phyloP scores from a whole-genome alignment of 768 basidiomycete species.

The Tremella yokohamensis region DNA sequence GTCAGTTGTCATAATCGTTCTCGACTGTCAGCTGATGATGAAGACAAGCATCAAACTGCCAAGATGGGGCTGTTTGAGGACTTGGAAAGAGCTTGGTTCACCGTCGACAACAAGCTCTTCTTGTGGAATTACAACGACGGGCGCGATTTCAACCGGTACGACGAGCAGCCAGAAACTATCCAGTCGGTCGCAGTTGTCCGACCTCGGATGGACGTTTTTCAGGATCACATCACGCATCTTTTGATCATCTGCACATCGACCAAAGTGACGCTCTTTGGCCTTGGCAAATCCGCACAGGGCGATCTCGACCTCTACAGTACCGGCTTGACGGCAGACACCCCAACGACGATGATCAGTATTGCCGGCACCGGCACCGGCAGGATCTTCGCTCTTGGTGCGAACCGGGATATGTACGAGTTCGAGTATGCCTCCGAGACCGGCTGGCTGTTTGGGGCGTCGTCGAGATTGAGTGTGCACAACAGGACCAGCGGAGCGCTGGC shows the following conservation, averaged over 20 bases:
- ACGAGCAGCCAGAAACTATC: constrained; percentile 85
- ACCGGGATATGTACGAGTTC: constrained; percentile 86
- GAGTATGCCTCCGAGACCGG: constrained; percentile 85
- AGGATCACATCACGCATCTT: constrained; percentile 83
- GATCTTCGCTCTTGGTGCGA: constrained; percentile 80
- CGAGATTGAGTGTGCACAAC: constrained; percentile 77
- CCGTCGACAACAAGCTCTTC: constrained; percentile 87
- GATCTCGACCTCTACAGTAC: constrained; percentile 87
- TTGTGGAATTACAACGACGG: constrained; percentile 95
- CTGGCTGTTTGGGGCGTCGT: constrained; percentile 68
- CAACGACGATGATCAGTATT: constrained; percentile 76
- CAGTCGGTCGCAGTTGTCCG: constrained; percentile 81
- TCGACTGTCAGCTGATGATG: not conserved
- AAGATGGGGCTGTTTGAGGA: constrained; percentile 81
- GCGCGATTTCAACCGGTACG: constrained; percentile 86
- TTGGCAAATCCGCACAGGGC: constrained; percentile 59
- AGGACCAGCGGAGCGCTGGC: constrained; percentile 75
- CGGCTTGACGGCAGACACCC: constrained; percentile 60
- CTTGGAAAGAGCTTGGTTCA: constrained; percentile 92
- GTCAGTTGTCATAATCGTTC: constrained; percentile 20
- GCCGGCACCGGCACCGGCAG: constrained; percentile 74
- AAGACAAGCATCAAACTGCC: constrained; percentile 40
- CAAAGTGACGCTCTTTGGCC: constrained; percentile 76
- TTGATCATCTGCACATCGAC: constrained; percentile 86
- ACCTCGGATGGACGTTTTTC: constrained; percentile 68